These are phyloP conservation scores for Aspergillus sp. DNA, from an alignment of 2,329 filamentous ascomycete genomes.

Conservation along the genomic window DNA sequence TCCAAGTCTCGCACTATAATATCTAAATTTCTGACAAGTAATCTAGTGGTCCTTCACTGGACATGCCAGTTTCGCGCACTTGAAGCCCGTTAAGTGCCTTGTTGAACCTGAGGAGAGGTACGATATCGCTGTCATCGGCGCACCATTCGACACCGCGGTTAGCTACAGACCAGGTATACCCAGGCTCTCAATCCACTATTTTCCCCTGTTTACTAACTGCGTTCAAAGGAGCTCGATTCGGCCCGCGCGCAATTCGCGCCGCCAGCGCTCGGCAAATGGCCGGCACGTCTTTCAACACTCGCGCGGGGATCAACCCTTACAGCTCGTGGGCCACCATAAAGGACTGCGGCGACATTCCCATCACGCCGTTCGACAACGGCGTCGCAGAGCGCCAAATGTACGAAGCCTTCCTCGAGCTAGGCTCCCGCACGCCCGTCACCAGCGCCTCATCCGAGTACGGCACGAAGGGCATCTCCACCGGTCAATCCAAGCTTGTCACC, in stretches of 20 bases:
- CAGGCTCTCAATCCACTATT: not conserved
- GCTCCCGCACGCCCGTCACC: slow-evolving; percentile 44
- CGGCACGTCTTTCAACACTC: slow-evolving; percentile 78
- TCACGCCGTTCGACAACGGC: slow-evolving; percentile 82
- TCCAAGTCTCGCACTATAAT: not conserved
- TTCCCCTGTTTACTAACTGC: not conserved
- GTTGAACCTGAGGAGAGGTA: slow-evolving; percentile 63
- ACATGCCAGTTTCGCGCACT: slow-evolving; percentile 72
- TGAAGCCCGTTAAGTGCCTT: slow-evolving; percentile 68
- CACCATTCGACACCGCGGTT: slow-evolving; percentile 72
- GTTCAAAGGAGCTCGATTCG: slow-evolving; percentile 67
- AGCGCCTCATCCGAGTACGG: slow-evolving; percentile 25
- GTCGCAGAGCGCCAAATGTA: slow-evolving; percentile 83
- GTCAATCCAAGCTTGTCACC: slow-evolving; percentile 59
- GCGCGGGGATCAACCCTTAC: slow-evolving; percentile 82
- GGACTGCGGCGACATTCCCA: slow-evolving; percentile 88
- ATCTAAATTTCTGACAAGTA: not conserved
- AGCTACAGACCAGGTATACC: slow-evolving; percentile 63
- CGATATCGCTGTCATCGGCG: slow-evolving; percentile 71
- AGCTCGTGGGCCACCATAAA: slow-evolving; percentile 73
- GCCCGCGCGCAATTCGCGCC: slow-evolving; percentile 81
- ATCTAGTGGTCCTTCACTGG: slow-evolving; percentile 67
- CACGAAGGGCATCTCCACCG: slow-evolving; percentile 33
- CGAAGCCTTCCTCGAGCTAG: slow-evolving; percentile 72
- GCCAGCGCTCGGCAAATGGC: slow-evolving; percentile 78